These are phyloP conservation scores for Termitomyces sp. DNA, from an alignment of 768 basidiomycete genomes.

Conservation along the genomic window DNA sequence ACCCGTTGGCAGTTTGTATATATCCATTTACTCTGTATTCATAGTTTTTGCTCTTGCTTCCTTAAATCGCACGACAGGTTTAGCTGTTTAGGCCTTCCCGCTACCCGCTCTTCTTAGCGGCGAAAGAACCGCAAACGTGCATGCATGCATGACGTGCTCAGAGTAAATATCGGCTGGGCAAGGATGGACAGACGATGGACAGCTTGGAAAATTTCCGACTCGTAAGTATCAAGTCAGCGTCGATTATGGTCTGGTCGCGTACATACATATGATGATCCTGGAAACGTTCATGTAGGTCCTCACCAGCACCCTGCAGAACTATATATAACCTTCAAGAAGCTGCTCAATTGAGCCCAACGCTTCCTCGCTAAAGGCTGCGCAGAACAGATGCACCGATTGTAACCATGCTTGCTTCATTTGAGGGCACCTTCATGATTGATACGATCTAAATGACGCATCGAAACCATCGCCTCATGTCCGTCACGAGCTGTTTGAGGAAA, in stretches of 20 bases:
- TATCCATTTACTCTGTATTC: neutral
- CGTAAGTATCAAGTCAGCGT: neutral
- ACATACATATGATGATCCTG: neutral
- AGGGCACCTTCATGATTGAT: neutral
- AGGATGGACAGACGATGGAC: neutral
- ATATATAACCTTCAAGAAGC: neutral
- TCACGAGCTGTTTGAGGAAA: neutral
- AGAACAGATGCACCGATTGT: neutral
- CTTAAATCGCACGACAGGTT: neutral
- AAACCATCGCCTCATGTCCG: conserved; percentile 14
- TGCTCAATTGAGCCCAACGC: neutral
- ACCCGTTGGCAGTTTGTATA: neutral
- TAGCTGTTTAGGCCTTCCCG: neutral
- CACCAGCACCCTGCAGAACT: neutral
- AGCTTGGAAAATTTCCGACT: neutral
- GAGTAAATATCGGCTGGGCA: neutral
- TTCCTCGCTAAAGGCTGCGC: neutral
- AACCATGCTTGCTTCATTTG: neutral
- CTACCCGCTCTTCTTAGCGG: neutral
- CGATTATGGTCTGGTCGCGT: too few relatives aligned
- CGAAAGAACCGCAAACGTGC: too few relatives aligned
- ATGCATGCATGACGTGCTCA: neutral
- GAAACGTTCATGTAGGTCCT: neutral
- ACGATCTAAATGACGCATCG: conserved; percentile 8
- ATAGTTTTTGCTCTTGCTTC: neutral